phyloP scores from a whole-genome alignment of 2,329 filamentous ascomycete species.

The Dissoconium aciculare region DNA sequence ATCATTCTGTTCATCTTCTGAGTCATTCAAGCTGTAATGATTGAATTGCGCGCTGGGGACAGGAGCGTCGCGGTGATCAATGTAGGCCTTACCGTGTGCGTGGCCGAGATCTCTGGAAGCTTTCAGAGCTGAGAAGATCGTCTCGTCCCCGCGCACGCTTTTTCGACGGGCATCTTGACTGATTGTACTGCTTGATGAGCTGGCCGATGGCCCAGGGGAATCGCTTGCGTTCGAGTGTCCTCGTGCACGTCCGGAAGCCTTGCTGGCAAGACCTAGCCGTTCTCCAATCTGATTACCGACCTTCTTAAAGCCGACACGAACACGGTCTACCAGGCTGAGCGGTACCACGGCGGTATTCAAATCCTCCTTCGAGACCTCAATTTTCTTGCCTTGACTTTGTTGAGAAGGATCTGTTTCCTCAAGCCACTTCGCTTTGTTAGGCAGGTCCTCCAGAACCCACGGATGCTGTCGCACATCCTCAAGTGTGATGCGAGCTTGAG shows the following conservation, averaged over 20 bases:
- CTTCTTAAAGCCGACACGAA: constrained; percentile 57
- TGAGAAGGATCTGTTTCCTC: constrained; percentile 80
- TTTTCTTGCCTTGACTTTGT: constrained; percentile 64
- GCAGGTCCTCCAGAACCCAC: constrained; percentile 71
- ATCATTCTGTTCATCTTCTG: constrained; percentile 9
- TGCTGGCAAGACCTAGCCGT: constrained; percentile 3
- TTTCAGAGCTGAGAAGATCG: constrained; percentile 37
- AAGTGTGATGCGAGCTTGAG: constrained; percentile 71
- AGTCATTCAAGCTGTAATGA: constrained; percentile 6
- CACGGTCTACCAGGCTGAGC: constrained; percentile 71
- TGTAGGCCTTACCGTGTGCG: constrained; percentile 29
- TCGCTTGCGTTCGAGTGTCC: constrained; percentile 40
- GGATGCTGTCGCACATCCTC: constrained; percentile 86
- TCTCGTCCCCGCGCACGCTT: constrained; percentile 45
- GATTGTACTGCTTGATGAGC: constrained; percentile 39
- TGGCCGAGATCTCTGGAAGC: constrained; percentile 45
- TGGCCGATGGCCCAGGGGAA: constrained; percentile 38
- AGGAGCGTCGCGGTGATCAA: constrained; percentile 11
- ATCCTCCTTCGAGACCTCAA: constrained; percentile 83
- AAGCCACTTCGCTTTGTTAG: constrained; percentile 67
- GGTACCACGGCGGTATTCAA: constrained; percentile 82
- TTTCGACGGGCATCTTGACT: constrained; percentile 41
- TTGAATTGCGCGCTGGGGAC: constrained; percentile 3
- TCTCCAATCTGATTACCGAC: constrained; percentile 27
- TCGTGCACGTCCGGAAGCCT: constrained; percentile 21